These are phyloP conservation scores for Zychaea mexicana DNA, from an alignment of 371 early-diverging fungal species.

Conservation along the genomic window DNA sequence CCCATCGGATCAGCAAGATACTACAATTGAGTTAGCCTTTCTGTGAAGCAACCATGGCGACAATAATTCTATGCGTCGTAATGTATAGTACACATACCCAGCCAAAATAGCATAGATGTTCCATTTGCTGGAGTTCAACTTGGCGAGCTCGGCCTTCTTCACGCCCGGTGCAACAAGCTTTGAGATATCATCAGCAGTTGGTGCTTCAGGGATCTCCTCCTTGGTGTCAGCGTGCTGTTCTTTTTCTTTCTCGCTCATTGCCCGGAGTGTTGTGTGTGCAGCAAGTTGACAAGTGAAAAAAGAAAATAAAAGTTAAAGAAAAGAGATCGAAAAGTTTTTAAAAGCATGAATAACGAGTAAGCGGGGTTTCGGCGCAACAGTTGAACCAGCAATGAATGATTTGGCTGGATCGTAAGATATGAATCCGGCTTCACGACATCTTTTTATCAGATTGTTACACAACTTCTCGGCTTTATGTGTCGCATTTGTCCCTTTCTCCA, in stretches of 20 bases:
- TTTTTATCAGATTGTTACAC: background rate
- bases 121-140: background rate
- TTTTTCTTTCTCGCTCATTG: background rate
- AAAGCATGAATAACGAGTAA: background rate
- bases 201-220: background rate
- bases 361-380: too few relatives aligned
- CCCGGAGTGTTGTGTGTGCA: too few relatives aligned
- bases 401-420: background rate
- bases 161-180: constrained; percentile 8
- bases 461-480: background rate
- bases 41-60: too few relatives aligned
- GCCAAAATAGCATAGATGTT: constrained; percentile 6
- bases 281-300: too few relatives aligned
- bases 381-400: too few relatives aligned
- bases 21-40: too few relatives aligned
- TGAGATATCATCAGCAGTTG: background rate
- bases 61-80: background rate
- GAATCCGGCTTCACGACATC: background rate
- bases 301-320: too few relatives aligned
- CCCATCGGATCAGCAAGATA: constrained; percentile 9
- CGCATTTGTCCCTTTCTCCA: too few relatives aligned
- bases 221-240: background rate
- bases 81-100: background rate
- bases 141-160: constrained; percentile 6
- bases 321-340: background rate